Conservation (phyloP, 2,329 filamentous ascomycete species). For the Epichloe elymi region DNA sequence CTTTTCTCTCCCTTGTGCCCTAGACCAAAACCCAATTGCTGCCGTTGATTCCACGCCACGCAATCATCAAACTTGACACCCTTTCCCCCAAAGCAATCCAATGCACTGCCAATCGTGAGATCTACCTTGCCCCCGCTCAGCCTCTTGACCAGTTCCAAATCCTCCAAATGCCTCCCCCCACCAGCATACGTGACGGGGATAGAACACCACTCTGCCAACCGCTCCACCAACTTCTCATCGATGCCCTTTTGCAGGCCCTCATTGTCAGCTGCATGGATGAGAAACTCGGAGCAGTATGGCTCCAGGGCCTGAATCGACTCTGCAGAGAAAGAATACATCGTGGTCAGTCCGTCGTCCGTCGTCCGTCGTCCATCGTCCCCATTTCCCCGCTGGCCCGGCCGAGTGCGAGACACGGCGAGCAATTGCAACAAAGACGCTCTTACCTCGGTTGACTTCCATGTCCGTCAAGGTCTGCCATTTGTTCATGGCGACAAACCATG, state of each 20-base stretch:
- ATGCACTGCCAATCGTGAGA: constrained; percentile 86
- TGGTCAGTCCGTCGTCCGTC: not conserved
- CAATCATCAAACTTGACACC: constrained; percentile 84
- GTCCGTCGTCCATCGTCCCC: not conserved
- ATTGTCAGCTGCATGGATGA: constrained; percentile 94
- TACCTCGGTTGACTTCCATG: constrained; percentile 83
- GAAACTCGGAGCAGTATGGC: constrained; percentile 89
- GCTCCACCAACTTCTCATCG: constrained; percentile 68
- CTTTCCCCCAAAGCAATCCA: constrained; percentile 85
- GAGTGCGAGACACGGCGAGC: not conserved
- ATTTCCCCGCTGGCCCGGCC: not conserved
- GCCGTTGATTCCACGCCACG: constrained; percentile 65
- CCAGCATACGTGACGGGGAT: constrained; percentile 96
- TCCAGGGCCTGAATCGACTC: constrained; percentile 71
- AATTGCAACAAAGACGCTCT: constrained; percentile 5
- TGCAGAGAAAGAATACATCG: constrained; percentile 20
- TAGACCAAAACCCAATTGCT: constrained; percentile 10
- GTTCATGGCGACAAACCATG: constrained; percentile 97
- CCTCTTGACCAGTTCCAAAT: constrained; percentile 68
- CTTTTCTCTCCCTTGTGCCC: too few species aligned
- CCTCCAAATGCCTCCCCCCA: constrained; percentile 66
- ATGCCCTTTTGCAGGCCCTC: constrained; percentile 88
- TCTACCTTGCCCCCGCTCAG: constrained; percentile 76
- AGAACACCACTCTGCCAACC: constrained; percentile 70
- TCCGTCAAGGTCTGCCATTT: constrained; percentile 98